Evolutionary conservation across 2,329 filamentous ascomycete species (phyloP), one percentile per base, ranked within the genome.

Genomic region (Lomentospora prolificans): DNA sequence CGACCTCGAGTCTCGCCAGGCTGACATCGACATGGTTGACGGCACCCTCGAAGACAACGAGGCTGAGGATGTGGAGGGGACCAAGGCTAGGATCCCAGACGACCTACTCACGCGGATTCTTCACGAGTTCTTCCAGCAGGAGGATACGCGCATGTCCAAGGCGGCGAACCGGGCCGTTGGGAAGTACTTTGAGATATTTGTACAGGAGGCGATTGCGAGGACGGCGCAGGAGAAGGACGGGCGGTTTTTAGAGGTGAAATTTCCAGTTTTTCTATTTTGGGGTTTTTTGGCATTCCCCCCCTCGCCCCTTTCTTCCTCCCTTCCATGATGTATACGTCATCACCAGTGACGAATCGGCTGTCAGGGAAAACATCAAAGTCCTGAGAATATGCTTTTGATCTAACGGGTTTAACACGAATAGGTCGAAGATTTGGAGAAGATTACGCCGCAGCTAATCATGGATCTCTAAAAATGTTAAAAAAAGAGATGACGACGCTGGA

Each of bases 131-230:
- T 96, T 96, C 65, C 76, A 86, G 62, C 77, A 79, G 58, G 80
- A 86, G 51, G 78, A 80, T 56, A 91, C 87, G 24, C 78, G 86
- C 61, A 84, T 96, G 60, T 84, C 85, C 6, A 85, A 82, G 63
- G 87, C 90, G 64, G 90, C 90, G 3, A 89, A 91, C 66, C 78
- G 74, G 5, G 81, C 90, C 1, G 80, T 91, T 57, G 86, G 84
- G 12, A 90, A 86, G 71, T 97, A 97, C 67, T 79, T 96, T 69
- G 90, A 96, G 69, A 82, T 92, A 0, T 97, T 96, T 71, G 87
- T 96, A 55, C 79, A 87, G 59, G 92, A 97, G 72, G 89, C 90
- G 1, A 84, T 97, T 66, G 89, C 90, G 14, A 73, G 92, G 65
- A 85, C 89, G 39, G 81, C 84, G 8, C 82, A 84, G 57, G 87